Base-by-base conservation (phyloP, 2,329 filamentous ascomycete genomes). In the Pezicula neosporulosa region DNA sequence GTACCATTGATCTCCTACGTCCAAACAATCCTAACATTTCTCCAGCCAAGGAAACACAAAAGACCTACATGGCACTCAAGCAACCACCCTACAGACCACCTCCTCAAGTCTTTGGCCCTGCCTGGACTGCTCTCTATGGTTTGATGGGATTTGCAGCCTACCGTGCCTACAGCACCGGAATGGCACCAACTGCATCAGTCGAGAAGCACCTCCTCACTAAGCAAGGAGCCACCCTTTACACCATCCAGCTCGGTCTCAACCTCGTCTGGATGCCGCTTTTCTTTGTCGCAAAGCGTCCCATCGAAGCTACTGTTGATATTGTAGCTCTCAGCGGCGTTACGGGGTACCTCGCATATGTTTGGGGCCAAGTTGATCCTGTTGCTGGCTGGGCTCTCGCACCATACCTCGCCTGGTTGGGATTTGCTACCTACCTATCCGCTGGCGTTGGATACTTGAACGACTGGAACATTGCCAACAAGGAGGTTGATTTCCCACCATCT, bases 221-320 rank as follows among this genome's bases (percentile, higher is more conserved):
- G 66, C 77, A 83, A 58, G 87, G 85, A 59, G 86, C 89, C 52
- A 89, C 87, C 0, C 78, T 97, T 28, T 97, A 96, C 75, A 89
- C 88, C 2, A 76, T 91, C 53, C 92, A 97, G 71, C 83, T 97
- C 6, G 88, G 80, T 10, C 77, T 97, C 47, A 97, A 97, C 68
- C 75, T 96, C 28, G 70, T 86, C 49, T 97, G 90, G 90, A 97
- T 91, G 81, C 93, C 93, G 12, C 79, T 97, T 10, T 97, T 97
- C 79, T 97, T 96, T 66, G 79, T 81, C n/a, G 66, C 86, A 47
- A 85, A 86, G 57, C 81, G 82, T 15, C 90, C 91, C 1, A 77
- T 86, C 48, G 81, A 83, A 64, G 91, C 92, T 3, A 83, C 89
- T 6, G 78, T 79, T 27, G 89, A 97, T 66, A 86, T 96, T 47